Conservation (phyloP, 2,329 filamentous ascomycete species). For the Phaeoacremonium minimum region DNA sequence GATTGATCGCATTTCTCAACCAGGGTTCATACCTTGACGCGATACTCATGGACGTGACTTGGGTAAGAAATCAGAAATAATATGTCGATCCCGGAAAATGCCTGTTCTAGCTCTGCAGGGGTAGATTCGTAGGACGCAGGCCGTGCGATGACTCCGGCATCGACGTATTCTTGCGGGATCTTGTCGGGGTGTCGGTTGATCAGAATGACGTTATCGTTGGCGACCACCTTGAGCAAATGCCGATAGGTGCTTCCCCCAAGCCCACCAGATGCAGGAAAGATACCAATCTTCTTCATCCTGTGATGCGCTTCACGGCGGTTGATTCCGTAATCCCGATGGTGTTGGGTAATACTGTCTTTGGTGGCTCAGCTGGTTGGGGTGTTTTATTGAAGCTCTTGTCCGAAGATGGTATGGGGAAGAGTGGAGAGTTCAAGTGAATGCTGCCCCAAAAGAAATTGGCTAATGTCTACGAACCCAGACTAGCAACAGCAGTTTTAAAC, state of each 20-base stretch:
- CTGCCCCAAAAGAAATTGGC: too few relatives aligned
- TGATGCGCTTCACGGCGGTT: too few relatives aligned
- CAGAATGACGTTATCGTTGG: constrained; percentile 39
- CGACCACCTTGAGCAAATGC: constrained; percentile 38
- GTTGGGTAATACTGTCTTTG: too few relatives aligned
- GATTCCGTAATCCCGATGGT: too few relatives aligned
- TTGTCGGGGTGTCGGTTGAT: constrained; percentile 40
- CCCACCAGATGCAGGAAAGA: constrained; percentile 48
- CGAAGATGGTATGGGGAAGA: too few relatives aligned
- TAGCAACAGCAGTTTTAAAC: too few relatives aligned
- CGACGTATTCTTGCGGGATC: constrained; percentile 27
- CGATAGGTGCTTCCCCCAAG: constrained; percentile 45
- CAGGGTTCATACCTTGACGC: constrained; percentile 37
- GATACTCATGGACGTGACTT: constrained; percentile 40
- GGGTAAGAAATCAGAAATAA: constrained; percentile 54
- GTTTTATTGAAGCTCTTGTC: too few relatives aligned
- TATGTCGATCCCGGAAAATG: constrained; percentile 43
- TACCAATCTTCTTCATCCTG: constrained; percentile 30
- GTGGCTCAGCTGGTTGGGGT: too few relatives aligned
- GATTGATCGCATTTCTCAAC: too few relatives aligned
- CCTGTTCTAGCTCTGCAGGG: constrained; percentile 34
- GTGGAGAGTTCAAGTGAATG: too few relatives aligned
- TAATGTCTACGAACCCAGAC: too few relatives aligned
- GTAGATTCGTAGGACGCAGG: constrained; percentile 45
- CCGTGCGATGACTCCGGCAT: constrained; percentile 42